These are phyloP conservation scores for Hymenoscyphus albidus DNA, from an alignment of 2,329 filamentous ascomycete genomes.

Conservation along the genomic window DNA sequence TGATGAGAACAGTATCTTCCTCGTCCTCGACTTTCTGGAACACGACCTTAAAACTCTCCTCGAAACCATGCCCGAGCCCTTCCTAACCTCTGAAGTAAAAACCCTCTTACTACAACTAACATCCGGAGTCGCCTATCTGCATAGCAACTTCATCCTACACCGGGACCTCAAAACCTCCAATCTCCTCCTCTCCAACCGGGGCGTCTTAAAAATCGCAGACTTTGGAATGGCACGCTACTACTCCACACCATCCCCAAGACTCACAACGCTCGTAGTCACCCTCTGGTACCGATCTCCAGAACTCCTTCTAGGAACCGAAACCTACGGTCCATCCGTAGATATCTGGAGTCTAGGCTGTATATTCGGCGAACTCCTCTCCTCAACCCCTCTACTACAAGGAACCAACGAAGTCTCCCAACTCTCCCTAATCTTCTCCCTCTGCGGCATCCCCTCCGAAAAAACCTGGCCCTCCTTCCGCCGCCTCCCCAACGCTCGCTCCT, in stretches of 20 bases:
- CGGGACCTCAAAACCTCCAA: constrained; percentile 93
- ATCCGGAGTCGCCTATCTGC: constrained; percentile 78
- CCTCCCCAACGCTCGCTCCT: constrained; percentile 77
- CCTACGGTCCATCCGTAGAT: constrained; percentile 75
- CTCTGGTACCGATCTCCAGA: constrained; percentile 96
- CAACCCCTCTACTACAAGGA: constrained; percentile 79
- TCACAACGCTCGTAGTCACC: constrained; percentile 92
- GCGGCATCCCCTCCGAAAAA: constrained; percentile 78
- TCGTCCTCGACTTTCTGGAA: constrained; percentile 96
- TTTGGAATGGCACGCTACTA: constrained; percentile 97
- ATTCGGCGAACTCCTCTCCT: constrained; percentile 83
- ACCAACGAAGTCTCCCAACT: constrained; percentile 92
- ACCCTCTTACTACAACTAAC: constrained; percentile 80
- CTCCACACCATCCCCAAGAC: constrained; percentile 69
- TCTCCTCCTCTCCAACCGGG: constrained; percentile 90
- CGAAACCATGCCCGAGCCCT: constrained; percentile 91
- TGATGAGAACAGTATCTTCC: constrained; percentile 62
- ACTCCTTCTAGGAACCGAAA: constrained; percentile 73
- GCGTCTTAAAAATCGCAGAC: constrained; percentile 91
- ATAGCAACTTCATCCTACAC: constrained; percentile 86
- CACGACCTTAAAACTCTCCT: constrained; percentile 93
- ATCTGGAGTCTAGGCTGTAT: constrained; percentile 98
- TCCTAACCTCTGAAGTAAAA: constrained; percentile 88
- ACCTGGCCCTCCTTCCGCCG: constrained; percentile 83
- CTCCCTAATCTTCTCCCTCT: constrained; percentile 81